These are phyloP conservation scores for Tetrapyrgos nigripes DNA, from an alignment of 1,284 basidiomycete species.

Conservation along the genomic window DNA sequence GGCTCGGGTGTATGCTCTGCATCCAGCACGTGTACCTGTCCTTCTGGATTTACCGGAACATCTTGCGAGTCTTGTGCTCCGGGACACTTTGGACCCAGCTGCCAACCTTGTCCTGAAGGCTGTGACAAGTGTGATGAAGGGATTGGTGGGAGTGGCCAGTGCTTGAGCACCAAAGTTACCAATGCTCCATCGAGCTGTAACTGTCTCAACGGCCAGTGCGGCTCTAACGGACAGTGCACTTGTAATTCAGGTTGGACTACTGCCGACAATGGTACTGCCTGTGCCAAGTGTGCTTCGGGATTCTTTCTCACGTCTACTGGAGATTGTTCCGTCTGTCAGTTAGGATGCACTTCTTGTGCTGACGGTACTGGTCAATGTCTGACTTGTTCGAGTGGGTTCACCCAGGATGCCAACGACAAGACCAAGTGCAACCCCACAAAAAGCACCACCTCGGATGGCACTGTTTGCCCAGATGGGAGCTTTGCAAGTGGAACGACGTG, in stretches of 20 bases:
- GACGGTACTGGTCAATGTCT: slow-evolving; percentile 71
- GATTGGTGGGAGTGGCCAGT: slow-evolving; percentile 67
- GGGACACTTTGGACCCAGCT: slow-evolving; percentile 76
- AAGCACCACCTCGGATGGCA: slow-evolving; percentile 57
- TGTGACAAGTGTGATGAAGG: slow-evolving; percentile 80
- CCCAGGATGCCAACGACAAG: slow-evolving; percentile 66
- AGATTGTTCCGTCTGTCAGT: slow-evolving; percentile 77
- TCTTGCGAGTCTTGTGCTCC: slow-evolving; percentile 78
- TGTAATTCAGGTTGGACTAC: slow-evolving; percentile 81
- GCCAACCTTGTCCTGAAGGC: slow-evolving; percentile 68
- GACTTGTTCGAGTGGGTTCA: slow-evolving; percentile 72
- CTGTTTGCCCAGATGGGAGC: slow-evolving; percentile 65
- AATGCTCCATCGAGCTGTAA: slow-evolving; percentile 72
- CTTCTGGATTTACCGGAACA: slow-evolving; percentile 73
- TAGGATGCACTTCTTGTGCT: slow-evolving; percentile 75
- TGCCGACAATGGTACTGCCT: slow-evolving; percentile 71
- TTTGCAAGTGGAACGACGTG: slow-evolving; percentile 68
- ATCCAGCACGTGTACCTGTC: slow-evolving; percentile 73
- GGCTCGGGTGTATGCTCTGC: slow-evolving; percentile 72
- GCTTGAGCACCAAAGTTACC: slow-evolving; percentile 49
- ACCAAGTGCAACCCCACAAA: slow-evolving; percentile 67
- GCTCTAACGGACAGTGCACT: slow-evolving; percentile 66
- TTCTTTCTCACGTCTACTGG: slow-evolving; percentile 76
- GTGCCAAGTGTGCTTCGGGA: slow-evolving; percentile 73
- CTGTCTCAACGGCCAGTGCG: slow-evolving; percentile 80